These are phyloP conservation scores for Penicillium olsonii DNA, from an alignment of 2,329 filamentous ascomycete species.

Conservation along the genomic window DNA sequence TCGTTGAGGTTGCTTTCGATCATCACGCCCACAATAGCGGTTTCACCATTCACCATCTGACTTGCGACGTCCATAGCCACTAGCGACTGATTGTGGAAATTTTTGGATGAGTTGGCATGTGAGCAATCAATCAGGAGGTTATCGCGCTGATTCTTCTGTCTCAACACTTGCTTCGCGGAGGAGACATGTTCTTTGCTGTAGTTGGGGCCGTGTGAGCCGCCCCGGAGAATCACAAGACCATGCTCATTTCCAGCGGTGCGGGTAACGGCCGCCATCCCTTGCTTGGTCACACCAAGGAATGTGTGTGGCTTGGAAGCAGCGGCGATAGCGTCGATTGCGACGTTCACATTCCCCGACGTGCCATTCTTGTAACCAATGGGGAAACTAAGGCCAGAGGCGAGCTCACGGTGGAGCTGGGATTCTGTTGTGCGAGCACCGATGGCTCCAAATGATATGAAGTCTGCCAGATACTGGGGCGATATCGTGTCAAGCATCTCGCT, in stretches of 20 bases:
- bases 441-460: conserved; percentile 91
- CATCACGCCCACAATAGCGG: conserved; percentile 92
- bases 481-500: conserved; percentile 99
- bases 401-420: conserved; percentile 92
- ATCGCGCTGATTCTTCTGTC: conserved; percentile 79
- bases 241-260: conserved; percentile 93
- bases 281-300: conserved; percentile 98
- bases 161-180: conserved; percentile 73
- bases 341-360: conserved; percentile 85
- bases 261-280: conserved; percentile 91
- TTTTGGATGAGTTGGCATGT: conserved; percentile 96
- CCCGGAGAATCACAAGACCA: conserved; percentile 93
- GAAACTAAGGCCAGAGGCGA: conserved; percentile 93
- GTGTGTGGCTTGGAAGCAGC: conserved; percentile 69
- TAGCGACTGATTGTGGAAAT: conserved; percentile 95
- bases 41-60: conserved; percentile 82
- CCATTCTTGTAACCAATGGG: conserved; percentile 99
- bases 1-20: conserved; percentile 98
- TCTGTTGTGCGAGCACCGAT: conserved; percentile 96
- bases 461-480: conserved; percentile 94
- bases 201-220: conserved; percentile 90
- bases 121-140: conserved; percentile 99
- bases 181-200: conserved; percentile 84
- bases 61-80: conserved; percentile 80
- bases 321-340: conserved; percentile 95